Base-by-base conservation (phyloP, 202 grass and related monocot genomes). In the Hordeum pubiflorum region DNA sequence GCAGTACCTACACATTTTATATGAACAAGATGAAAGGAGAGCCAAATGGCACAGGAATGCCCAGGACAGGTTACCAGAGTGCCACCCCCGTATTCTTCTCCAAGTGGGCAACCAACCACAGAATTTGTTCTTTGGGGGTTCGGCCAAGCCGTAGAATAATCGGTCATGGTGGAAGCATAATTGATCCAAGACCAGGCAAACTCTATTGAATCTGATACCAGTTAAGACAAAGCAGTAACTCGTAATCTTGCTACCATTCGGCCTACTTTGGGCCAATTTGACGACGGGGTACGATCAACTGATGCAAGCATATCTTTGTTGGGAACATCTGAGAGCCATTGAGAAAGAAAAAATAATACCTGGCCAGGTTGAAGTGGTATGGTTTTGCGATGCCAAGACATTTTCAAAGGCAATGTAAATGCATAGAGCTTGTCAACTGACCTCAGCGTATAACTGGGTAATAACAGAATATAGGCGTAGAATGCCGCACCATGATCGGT, bases 31-130 rank as follows among this genome's bases (percentile, higher is more conserved):
- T 0, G 68, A 75, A 21, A 75, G 11, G 72, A 31, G 55, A 38
- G 83, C 50, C 87, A 89, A 82, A 82, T 89, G 83, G 83, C 83
- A 22, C 67, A 56, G 15, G 4, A 52, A 3, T 17, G n/a, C 33
- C 75, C 54, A 56, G 21, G 70, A 85, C 64, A 52, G 3, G 37
- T 39, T 72, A 55, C 4, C 32, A 59, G 1, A 65, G 15, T 18
- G 21, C 4, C 10, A 69, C 23, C 52, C 36, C 14, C 20, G 37
- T 50, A 22, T 33, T 29, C 37, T 81, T 81, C 74, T 86, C 83
- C 83, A 89, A 86, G 62, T 89, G 87, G 79, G 6, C 83, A 69
- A 59, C 23, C 60, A 61, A 56, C 21, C 43, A 63, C n/a, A 34
- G 5, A 54, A 54, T 39, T 22, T 38, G 50, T 65, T 52, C 48